Conservation (phyloP, 805 yeast species). For the Myxozyma mucilagina region DNA sequence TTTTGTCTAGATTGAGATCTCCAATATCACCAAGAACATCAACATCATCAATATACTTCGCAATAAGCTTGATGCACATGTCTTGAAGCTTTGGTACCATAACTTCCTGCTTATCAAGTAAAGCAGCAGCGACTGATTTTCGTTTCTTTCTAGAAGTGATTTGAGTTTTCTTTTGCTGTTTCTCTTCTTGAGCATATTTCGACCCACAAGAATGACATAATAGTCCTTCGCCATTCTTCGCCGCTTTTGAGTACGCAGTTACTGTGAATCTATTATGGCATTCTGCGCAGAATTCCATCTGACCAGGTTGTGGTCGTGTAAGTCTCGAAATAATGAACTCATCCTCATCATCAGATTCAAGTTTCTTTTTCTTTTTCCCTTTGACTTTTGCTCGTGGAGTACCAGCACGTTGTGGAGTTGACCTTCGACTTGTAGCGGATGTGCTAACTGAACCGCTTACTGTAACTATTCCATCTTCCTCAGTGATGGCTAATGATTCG, state of each 20-base stretch:
- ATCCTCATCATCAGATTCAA: slow-evolving; percentile 18
- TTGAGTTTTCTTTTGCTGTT: slow-evolving; percentile 52
- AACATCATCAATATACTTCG: slow-evolving; percentile 67
- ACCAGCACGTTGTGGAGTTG: neutral
- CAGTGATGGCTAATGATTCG: slow-evolving; percentile 4
- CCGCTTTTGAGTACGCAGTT: slow-evolving; percentile 62
- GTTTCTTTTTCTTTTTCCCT: slow-evolving; percentile 21
- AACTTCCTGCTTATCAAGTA: slow-evolving; percentile 68
- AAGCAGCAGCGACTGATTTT: slow-evolving; percentile 78
- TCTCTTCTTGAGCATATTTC: slow-evolving; percentile 47
- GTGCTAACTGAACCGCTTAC: slow-evolving; percentile 1
- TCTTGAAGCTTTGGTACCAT: slow-evolving; percentile 76
- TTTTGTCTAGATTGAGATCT: slow-evolving; percentile 62
- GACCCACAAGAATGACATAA: slow-evolving; percentile 68
- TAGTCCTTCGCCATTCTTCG: slow-evolving; percentile 42
- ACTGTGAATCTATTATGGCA: slow-evolving; percentile 62
- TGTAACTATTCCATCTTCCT: slow-evolving; percentile 14
- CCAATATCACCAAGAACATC: slow-evolving; percentile 90
- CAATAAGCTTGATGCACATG: slow-evolving; percentile 67
- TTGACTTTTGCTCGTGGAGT: neutral
- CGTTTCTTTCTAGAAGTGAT: slow-evolving; percentile 69
- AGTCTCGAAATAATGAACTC: slow-evolving; percentile 14
- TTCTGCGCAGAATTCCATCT: slow-evolving; percentile 58
- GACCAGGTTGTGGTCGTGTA: slow-evolving; percentile 29
- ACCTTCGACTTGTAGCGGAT: neutral